Evolutionary conservation across 2,329 filamentous ascomycete species (phyloP).

Genomic region (Graphiopsis chlorocephala): DNA sequence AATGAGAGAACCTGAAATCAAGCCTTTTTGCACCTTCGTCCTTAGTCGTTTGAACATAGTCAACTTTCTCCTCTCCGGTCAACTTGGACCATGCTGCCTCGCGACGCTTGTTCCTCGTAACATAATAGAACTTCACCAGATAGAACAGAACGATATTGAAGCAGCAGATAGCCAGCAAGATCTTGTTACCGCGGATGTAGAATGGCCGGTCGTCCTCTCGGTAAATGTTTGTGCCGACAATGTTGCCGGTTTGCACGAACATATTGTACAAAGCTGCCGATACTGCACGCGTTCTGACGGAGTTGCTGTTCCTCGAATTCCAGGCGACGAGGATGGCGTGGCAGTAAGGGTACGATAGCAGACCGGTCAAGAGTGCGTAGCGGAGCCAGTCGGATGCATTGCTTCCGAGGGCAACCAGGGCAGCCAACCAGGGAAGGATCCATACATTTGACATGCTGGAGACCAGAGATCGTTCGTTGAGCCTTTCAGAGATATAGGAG

Average conservation of each 20-base stretch:
- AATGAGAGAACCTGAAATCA: constrained; percentile 39
- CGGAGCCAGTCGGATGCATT: constrained; percentile 37
- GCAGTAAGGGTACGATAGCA: constrained; percentile 44
- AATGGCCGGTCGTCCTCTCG: constrained; percentile 45
- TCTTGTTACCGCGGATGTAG: constrained; percentile 43
- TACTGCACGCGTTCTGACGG: constrained; percentile 44
- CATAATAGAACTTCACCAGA: constrained; percentile 35
- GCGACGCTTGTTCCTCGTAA: constrained; percentile 29
- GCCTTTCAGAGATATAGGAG: constrained; percentile 35
- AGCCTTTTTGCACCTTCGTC: constrained; percentile 42
- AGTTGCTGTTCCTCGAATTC: constrained; percentile 42
- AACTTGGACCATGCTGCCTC: constrained; percentile 44
- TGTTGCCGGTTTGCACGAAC: constrained; percentile 43
- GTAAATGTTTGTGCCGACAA: constrained; percentile 50
- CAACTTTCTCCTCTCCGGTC: constrained; percentile 46
- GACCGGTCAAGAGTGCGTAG: constrained; percentile 38
- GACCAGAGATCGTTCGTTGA: constrained; percentile 53
- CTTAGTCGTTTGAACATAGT: constrained; percentile 46
- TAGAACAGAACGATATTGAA: constrained; percentile 33
- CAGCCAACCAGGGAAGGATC: constrained; percentile 38
- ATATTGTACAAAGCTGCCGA: constrained; percentile 44
- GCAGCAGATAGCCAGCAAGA: constrained; percentile 31
- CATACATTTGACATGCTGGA: constrained; percentile 41
- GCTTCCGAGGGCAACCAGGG: constrained; percentile 34
- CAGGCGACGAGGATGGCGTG: constrained; percentile 45